These are phyloP conservation scores for Balansia obtecta DNA, from an alignment of 2,329 filamentous ascomycete genomes.

Conservation along the genomic window DNA sequence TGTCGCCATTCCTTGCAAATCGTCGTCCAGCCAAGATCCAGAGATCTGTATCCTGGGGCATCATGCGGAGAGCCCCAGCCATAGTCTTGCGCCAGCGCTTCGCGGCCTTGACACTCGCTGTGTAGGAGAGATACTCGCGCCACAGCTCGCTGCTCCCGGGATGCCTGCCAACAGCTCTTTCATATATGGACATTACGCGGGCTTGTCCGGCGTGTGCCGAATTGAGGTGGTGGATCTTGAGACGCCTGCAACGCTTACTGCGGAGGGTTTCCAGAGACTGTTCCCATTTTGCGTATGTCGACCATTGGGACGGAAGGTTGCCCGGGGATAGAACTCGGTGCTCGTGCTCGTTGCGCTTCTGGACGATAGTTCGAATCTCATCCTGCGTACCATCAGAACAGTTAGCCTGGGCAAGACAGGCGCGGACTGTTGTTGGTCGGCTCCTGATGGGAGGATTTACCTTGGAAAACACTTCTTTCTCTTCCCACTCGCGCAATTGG, in stretches of 20 bases:
- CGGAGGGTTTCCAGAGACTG: slow-evolving; percentile 61
- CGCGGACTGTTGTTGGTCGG: not conserved
- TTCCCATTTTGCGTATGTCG: slow-evolving; percentile 68
- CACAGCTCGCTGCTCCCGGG: slow-evolving; percentile 71
- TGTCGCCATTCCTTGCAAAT: slow-evolving; percentile 71
- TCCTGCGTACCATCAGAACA: slow-evolving; percentile 39
- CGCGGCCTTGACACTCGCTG: slow-evolving; percentile 52
- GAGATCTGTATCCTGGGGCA: slow-evolving; percentile 69
- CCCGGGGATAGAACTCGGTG: slow-evolving; percentile 79
- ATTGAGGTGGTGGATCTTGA: slow-evolving; percentile 57
- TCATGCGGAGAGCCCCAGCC: slow-evolving; percentile 65
- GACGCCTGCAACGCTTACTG: slow-evolving; percentile 67
- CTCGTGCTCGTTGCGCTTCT: slow-evolving; percentile 86
- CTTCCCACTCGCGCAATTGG: slow-evolving; percentile 82
- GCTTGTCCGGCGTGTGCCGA: slow-evolving; percentile 62
- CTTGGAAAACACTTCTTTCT: slow-evolving; percentile 80
- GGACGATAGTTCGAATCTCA: slow-evolving; percentile 79
- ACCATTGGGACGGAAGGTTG: slow-evolving; percentile 64
- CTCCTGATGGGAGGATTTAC: slow-evolving; percentile 28
- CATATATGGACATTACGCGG: slow-evolving; percentile 79
- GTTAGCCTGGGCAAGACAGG: not conserved
- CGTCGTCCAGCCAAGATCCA: slow-evolving; percentile 79
- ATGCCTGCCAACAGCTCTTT: slow-evolving; percentile 74
- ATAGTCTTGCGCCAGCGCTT: slow-evolving; percentile 54
- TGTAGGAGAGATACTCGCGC: slow-evolving; percentile 82